Percentiles rank a stretch among this genome's conserved stretches.
phyloP scores from a whole-genome alignment of 148 eudicot species.

The Diospyros kaki region DNA sequence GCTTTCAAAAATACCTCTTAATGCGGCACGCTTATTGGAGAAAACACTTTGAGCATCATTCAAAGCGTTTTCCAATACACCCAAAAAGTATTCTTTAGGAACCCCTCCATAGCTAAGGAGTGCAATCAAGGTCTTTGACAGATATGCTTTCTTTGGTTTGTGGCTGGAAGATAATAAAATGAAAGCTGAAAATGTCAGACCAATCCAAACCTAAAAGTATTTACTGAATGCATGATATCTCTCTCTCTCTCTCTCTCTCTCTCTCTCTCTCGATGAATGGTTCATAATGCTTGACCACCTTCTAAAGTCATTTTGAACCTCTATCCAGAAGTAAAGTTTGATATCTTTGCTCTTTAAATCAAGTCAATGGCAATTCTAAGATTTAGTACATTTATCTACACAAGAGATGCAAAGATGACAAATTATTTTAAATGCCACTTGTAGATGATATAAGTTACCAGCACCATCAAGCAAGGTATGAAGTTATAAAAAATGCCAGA shows the following conservation, averaged over 20 bases:
- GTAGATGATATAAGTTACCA: background rate
- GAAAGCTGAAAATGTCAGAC: slow-evolving; percentile 2
- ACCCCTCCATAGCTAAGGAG: slow-evolving; percentile 82
- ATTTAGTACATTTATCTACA: background rate
- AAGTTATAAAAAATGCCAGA: too few species aligned
- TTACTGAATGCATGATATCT: background rate
- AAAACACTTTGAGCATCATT: slow-evolving; percentile 34
- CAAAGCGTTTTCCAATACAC: slow-evolving; percentile 41
- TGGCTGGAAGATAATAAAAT: slow-evolving; percentile 35
- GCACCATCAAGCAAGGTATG: too few species aligned
- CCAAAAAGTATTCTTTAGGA: slow-evolving; percentile 48
- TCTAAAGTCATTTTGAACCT: background rate
- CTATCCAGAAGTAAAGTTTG: background rate
- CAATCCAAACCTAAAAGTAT: background rate
- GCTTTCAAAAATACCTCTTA: slow-evolving; percentile 47
- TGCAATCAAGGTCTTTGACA: slow-evolving; percentile 75
- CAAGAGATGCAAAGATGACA: background rate
- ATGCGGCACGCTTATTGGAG: slow-evolving; percentile 40
- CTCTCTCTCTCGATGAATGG: too few species aligned
- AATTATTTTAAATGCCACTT: background rate
- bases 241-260: too few species aligned
- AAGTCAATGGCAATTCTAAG: background rate
- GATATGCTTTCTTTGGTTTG: slow-evolving; percentile 43
- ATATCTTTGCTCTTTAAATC: background rate
- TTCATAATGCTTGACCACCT: too few species aligned